Base-by-base conservation (phyloP, 225 moss, liverwort and hornwort species). In the Pseudisothecium myosuroides region DNA sequence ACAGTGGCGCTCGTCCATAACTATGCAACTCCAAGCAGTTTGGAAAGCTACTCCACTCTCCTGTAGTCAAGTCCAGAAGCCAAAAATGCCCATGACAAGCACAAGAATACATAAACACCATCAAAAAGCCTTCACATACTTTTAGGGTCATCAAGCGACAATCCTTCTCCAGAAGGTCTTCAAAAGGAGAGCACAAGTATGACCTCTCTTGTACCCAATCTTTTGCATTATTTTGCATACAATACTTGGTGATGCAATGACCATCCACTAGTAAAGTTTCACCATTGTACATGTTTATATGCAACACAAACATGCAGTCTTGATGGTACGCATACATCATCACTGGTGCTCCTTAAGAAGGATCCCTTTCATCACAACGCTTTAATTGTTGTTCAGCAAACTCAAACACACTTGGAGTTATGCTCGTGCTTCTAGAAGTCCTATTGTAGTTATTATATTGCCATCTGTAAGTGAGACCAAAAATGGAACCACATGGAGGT, bases 331-430 rank as follows among this genome's bases (percentile, higher is more conserved):
- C 28, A 16, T 1, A 27, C 5, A 28, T 5, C 17, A 17, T 28
- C 14, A 3, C 2, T 2, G 7, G 7, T 3, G 21, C 6, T 11
- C 0, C 1, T 37, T 11, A 12, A 12, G 1, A 7, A 41, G 14
- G 24, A 2, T 41, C 8, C 24, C 0, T 7, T 41, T 41, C 0
- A 14, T 4, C 24, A 1, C 0, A 69, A 8, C 1, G 39, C 8
- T 6, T 1, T 1, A 39, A 4, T 39, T 13, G 24, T 39, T 24
- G 1, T 8, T 69, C 13, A 4, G 13, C 39, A 37, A 37, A 21
- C 11, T 71, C 41, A 71, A 26, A 71, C 41, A 14, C 26, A 14
- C 69, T 14, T 39, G 24, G 71, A 24, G 1, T 8, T 52, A 16
- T 52, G 52, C 52, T 52, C n/a, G n/a, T n/a, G n/a, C n/a, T n/a